These are phyloP conservation scores for Penicillium chermesinum DNA, from an alignment of 495 filamentous ascomycete genomes.

Conservation along the genomic window DNA sequence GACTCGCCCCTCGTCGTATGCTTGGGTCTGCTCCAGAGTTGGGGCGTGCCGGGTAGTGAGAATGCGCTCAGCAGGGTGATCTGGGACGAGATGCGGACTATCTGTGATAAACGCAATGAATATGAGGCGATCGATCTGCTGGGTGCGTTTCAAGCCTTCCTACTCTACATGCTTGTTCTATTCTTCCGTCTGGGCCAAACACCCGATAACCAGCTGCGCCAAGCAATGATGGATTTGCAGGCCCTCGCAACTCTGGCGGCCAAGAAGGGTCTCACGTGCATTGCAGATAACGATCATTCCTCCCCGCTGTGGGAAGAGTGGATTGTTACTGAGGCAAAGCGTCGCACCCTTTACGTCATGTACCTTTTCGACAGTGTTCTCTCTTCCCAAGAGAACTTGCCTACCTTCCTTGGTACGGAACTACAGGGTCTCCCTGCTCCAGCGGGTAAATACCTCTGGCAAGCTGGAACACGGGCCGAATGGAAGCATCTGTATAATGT, in stretches of 20 bases:
- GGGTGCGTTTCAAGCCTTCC: conserved; percentile 45
- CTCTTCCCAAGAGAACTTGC: conserved; percentile 35
- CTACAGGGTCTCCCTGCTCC: conserved; percentile 36
- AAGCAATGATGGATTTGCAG: conserved; percentile 43
- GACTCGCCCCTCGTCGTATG: conserved; percentile 38
- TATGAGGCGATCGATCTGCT: conserved; percentile 36
- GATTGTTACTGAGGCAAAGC: conserved; percentile 43
- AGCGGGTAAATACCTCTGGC: conserved; percentile 33
- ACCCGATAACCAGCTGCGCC: conserved; percentile 24
- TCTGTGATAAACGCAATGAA: conserved; percentile 24
- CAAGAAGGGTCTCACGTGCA: conserved; percentile 36
- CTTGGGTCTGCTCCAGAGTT: conserved; percentile 38
- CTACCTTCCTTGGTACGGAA: conserved; percentile 42
- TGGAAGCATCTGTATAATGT: conserved; percentile 42
- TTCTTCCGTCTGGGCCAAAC: conserved; percentile 33
- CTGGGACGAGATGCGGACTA: conserved; percentile 35
- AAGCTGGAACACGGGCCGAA: conserved; percentile 21
- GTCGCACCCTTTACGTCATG: conserved; percentile 44
- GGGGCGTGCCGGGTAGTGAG: conserved; percentile 37
- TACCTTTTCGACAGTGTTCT: conserved; percentile 46
- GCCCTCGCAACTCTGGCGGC: conserved; percentile 36
- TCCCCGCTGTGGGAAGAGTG: conserved; percentile 46
- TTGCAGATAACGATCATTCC: conserved; percentile 29
- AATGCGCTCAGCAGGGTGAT: conserved; percentile 24
- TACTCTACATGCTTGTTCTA: conserved; percentile 40